Percentiles rank a stretch among this genome's conserved stretches.
phyloP scores from a whole-genome alignment of 108 stramenopile genomes.

The Cyclotella distinguenda region DNA sequence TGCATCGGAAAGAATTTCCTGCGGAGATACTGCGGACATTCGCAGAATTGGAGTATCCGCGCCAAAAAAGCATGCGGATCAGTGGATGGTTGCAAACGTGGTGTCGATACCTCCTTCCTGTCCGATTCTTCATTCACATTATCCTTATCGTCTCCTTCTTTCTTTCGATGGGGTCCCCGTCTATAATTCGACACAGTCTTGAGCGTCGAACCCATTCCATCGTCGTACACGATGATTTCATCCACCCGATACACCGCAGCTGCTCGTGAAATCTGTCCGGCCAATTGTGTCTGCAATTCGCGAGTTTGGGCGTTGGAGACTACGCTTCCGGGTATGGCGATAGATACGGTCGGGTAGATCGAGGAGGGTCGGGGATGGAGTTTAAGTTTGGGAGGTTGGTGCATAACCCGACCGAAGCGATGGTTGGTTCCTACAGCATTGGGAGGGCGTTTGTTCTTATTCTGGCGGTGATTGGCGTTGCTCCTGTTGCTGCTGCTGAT shows the following conservation, averaged over 20 bases:
- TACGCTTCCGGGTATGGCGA: slow-evolving; percentile 91
- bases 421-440: slow-evolving; percentile 24
- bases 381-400: slow-evolving; percentile 73
- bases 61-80: slow-evolving; percentile 93
- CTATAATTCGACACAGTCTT: slow-evolving; percentile 38
- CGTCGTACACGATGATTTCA: slow-evolving; percentile 96
- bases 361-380: slow-evolving; percentile 9
- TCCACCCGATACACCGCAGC: slow-evolving; percentile 95
- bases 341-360: slow-evolving; percentile 81
- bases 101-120: slow-evolving; percentile 5
- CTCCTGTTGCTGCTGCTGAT: background rate
- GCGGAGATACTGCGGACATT: slow-evolving; percentile 94
- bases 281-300: slow-evolving; percentile 90
- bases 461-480: background rate
- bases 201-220: slow-evolving; percentile 57
- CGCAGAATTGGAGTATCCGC: slow-evolving; percentile 90
- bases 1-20: slow-evolving; percentile 93
- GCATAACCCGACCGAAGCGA: slow-evolving; percentile 89
- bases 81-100: slow-evolving; percentile 38
- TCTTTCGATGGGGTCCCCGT: slow-evolving; percentile 24
- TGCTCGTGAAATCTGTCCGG: slow-evolving; percentile 94
- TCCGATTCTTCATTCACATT: background rate
- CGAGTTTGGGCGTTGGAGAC: slow-evolving; percentile 92
- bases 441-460: background rate
- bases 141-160: background rate